These are phyloP conservation scores for Podila epigama DNA, from an alignment of 192 early-diverging fungal species.

Conservation along the genomic window DNA sequence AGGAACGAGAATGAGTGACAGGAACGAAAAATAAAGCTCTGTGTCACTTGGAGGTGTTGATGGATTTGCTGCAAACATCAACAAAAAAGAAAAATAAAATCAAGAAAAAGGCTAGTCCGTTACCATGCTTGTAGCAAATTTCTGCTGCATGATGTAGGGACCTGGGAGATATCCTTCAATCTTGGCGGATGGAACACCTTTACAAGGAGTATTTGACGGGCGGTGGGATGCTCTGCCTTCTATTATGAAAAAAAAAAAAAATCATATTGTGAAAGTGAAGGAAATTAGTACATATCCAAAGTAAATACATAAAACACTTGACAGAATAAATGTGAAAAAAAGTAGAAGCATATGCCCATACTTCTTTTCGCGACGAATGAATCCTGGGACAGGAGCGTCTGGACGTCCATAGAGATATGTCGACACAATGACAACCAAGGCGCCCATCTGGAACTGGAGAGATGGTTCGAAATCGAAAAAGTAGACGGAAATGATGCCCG, in stretches of 20 bases:
- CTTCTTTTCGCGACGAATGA: conserved; percentile 44
- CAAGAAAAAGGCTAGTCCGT: no score
- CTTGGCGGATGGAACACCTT: no score
- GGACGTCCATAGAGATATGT: conserved; percentile 68
- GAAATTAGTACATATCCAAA: conserved; percentile 3
- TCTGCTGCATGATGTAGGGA: no score
- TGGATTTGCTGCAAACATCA: no score
- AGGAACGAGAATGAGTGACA: no score
- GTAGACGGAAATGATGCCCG: conserved; percentile 76
- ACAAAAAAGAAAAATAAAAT: no score
- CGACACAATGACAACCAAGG: conserved; percentile 64
- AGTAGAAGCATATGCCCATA: conserved; percentile 1
- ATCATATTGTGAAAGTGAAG: neutral
- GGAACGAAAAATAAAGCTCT: no score
- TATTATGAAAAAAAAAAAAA: neutral
- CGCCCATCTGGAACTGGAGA: conserved; percentile 71
- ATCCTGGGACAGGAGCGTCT: conserved; percentile 28
- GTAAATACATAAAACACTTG: neutral
- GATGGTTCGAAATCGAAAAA: conserved; percentile 81
- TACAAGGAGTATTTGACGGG: conserved; percentile 25
- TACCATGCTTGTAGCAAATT: no score
- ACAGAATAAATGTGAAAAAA: neutral
- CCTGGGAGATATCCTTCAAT: no score
- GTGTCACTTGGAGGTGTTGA: no score
- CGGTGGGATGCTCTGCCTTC: conserved; percentile 41